Base-by-base conservation (phyloP, 495 filamentous ascomycete genomes). In the Poronia punctata region DNA sequence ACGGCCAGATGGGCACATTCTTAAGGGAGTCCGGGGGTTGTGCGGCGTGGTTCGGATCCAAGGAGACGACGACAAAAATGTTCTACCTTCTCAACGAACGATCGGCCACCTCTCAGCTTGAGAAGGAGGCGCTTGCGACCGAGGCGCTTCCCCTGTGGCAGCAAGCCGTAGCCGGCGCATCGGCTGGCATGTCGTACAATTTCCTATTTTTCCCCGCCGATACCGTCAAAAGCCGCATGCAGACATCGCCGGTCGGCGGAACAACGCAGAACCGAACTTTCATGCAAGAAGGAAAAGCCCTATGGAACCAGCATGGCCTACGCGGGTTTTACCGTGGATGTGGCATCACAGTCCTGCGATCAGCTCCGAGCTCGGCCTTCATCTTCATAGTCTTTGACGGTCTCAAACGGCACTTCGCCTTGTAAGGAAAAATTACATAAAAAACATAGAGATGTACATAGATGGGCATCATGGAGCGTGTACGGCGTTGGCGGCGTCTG, bases 121-220 rank as follows among this genome's bases (percentile, higher is more conserved):
- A 66, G 39, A 47, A 59, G 31, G 55, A 50, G 28, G 36, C 43
- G 1, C 49, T 61, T 12, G 49, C 54, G 4, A 50, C 50, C 4
- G 51, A 60, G 21, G 60, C 71, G 1, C 57, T 85, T 3, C 79
- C 78, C 15, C 49, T 94, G n/a, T 78, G 78, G 61, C 86, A 94
- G 54, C 85, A 92, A 60, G 80, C 92, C 52, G 61, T 86, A 7
- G 85, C 87, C 10, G 88, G 88, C n/a, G 88, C 88, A n/a, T 71
- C 79, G 10, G 88, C 90, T 14, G 92, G 92, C 30, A 84, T 97
- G 67, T 79, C 75, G 38, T 98, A 97, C 58, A 98, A 97, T 52
- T 95, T 97, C 53, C 57, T 95, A 19, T 95, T 95, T 68, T 98
- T 89, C 61, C 92, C 92, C 0, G 92, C 93, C 27, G 92, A 98